These are phyloP conservation scores for Phyllachora maydis DNA, from an alignment of 2,329 filamentous ascomycete species.

Conservation along the genomic window DNA sequence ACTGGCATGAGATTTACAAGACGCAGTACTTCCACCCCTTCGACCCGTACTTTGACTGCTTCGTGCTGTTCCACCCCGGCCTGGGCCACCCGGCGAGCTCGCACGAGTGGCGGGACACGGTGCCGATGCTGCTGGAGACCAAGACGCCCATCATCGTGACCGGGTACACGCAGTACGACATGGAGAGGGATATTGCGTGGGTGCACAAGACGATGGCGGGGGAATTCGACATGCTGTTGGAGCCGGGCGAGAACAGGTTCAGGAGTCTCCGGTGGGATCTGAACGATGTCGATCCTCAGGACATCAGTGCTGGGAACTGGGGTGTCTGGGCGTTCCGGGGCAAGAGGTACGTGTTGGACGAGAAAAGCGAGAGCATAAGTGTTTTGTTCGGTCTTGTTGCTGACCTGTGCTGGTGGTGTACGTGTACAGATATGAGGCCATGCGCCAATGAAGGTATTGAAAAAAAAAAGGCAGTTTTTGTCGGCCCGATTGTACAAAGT, in stretches of 20 bases:
- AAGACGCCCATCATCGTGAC: slow-evolving; percentile 90
- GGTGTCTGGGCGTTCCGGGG: slow-evolving; percentile 93
- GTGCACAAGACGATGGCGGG: slow-evolving; percentile 68
- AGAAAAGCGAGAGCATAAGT: background rate
- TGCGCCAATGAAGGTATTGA: no score
- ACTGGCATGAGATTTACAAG: slow-evolving; percentile 91
- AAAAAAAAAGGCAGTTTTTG: no score
- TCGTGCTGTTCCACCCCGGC: slow-evolving; percentile 91
- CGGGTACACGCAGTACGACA: slow-evolving; percentile 88
- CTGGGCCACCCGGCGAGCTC: slow-evolving; percentile 84
- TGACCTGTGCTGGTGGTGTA: slow-evolving; percentile 16
- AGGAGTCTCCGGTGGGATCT: slow-evolving; percentile 90
- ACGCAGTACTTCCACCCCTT: slow-evolving; percentile 83
- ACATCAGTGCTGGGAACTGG: slow-evolving; percentile 92
- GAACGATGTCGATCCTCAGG: slow-evolving; percentile 86
- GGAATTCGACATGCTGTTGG: slow-evolving; percentile 79
- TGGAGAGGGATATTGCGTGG: slow-evolving; percentile 83
- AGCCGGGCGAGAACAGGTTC: slow-evolving; percentile 88
- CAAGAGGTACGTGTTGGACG: slow-evolving; percentile 55
- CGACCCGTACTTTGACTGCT: slow-evolving; percentile 96
- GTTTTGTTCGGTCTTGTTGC: no score
- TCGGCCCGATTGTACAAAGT: no score
- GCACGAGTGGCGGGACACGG: slow-evolving; percentile 82
- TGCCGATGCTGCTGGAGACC: slow-evolving; percentile 80
- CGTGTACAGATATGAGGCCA: slow-evolving; percentile 37